Conservation (phyloP, 2,329 filamentous ascomycete species). For the Xylariaceae sp. region DNA sequence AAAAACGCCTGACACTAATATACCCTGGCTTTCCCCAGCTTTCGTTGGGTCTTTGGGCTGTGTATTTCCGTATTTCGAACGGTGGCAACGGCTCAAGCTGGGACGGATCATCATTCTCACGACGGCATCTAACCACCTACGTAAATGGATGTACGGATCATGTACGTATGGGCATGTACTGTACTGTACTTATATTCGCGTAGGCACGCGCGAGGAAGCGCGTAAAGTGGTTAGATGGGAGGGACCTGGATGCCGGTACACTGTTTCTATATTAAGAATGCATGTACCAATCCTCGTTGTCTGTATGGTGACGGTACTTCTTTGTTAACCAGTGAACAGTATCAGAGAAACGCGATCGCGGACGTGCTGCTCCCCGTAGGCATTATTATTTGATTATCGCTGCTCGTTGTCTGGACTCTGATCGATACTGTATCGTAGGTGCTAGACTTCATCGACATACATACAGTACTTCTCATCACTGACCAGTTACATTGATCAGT, state of each 20-base stretch:
- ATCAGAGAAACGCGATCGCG: not conserved
- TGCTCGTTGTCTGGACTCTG: not conserved
- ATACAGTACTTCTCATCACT: not conserved
- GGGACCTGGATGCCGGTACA: too few species aligned
- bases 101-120: not conserved
- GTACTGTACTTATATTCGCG: slow-evolving; percentile 5
- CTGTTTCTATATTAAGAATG: too few species aligned
- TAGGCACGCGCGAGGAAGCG: not conserved
- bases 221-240: not conserved
- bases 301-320: too few species aligned
- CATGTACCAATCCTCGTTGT: too few species aligned
- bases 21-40: slow-evolving; percentile 17
- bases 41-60: not conserved
- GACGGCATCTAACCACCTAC: not conserved
- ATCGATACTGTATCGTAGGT: not conserved
- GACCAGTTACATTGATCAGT: not conserved
- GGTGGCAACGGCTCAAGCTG: slow-evolving; percentile 4
- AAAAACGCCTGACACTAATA: slow-evolving; percentile 29
- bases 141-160: not conserved
- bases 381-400: not conserved
- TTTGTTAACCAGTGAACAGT: not conserved
- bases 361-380: not conserved
- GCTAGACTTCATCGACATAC: not conserved
- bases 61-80: not conserved
- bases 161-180: not conserved